phyloP scores from a whole-genome alignment of 192 early-diverging fungal genomes.

The Backusella mclennaniae region DNA sequence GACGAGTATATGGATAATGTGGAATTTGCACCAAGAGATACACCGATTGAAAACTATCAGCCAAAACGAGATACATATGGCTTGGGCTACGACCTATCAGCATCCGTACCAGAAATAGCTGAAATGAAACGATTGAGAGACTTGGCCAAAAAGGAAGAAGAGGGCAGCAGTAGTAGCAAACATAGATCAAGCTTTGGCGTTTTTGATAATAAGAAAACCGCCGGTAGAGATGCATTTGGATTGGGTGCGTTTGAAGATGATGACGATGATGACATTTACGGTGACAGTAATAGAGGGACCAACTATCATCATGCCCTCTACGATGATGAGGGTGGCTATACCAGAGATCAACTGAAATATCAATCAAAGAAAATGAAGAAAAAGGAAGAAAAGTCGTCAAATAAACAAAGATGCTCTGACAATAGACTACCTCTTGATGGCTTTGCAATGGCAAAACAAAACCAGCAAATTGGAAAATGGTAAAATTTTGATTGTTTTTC shows the following conservation, averaged over 20 bases:
- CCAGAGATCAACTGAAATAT: background rate
- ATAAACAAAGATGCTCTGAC: conserved; percentile 17
- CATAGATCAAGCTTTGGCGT: conserved; percentile 62
- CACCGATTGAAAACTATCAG: conserved; percentile 41
- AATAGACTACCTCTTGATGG: conserved; percentile 25
- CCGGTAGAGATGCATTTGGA: conserved; percentile 44
- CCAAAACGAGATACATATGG: conserved; percentile 61
- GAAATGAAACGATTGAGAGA: conserved; percentile 41
- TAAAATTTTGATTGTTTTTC: background rate
- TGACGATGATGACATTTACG: conserved; percentile 49
- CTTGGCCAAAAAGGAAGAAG: background rate
- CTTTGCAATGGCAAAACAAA: conserved; percentile 7
- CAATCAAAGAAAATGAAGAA: conserved; percentile 34
- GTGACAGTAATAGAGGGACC: background rate
- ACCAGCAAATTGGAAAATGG: conserved; percentile 31
- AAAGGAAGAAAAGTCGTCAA: conserved; percentile 8
- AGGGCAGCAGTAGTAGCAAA: background rate
- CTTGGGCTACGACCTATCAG: conserved; percentile 69
- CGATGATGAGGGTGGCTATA: conserved; percentile 24
- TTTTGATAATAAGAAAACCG: conserved; percentile 51
- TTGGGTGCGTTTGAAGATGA: conserved; percentile 75
- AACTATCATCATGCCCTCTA: conserved; percentile 28
- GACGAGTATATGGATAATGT: conserved; percentile 46
- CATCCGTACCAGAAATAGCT: conserved; percentile 57
- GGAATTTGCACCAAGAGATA: conserved; percentile 71